phyloP scores from a whole-genome alignment of 495 filamentous ascomycete species.

The Penicillium longicatenatum region DNA sequence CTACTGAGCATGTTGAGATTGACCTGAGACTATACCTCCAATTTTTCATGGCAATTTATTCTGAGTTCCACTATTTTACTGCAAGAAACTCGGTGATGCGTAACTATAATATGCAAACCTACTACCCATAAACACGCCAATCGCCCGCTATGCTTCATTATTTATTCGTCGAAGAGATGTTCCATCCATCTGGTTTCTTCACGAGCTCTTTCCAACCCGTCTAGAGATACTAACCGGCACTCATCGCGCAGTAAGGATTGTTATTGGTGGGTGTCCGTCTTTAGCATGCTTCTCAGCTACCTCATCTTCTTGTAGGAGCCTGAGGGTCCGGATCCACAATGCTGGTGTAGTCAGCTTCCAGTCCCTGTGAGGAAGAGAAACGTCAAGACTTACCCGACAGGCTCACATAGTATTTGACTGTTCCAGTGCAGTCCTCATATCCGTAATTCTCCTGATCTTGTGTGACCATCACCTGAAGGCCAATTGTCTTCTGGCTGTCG shows the following conservation, averaged over 20 bases:
- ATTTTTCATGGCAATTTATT: too few species aligned
- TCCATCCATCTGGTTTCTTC: too few species aligned
- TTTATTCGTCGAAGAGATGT: constrained; percentile 5
- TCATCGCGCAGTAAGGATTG: neutral
- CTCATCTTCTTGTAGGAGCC: neutral
- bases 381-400: neutral
- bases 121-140: too few species aligned
- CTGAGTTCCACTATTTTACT: too few species aligned
- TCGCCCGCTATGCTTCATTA: too few species aligned
- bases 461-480: neutral
- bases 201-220: too few species aligned
- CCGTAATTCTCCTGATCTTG: neutral
- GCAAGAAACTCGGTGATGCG: too few species aligned
- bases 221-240: neutral
- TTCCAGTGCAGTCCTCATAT: neutral
- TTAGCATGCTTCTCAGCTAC: neutral
- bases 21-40: too few species aligned
- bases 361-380: neutral
- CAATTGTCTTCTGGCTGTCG: constrained; percentile 1
- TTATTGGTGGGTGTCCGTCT: neutral
- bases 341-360: neutral
- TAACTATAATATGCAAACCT: too few species aligned
- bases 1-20: too few species aligned
- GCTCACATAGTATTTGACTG: neutral
- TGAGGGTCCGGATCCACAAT: neutral